Evolutionary conservation across 2,329 filamentous ascomycete species (phyloP).

Genomic region (Monosporascus sp.): DNA sequence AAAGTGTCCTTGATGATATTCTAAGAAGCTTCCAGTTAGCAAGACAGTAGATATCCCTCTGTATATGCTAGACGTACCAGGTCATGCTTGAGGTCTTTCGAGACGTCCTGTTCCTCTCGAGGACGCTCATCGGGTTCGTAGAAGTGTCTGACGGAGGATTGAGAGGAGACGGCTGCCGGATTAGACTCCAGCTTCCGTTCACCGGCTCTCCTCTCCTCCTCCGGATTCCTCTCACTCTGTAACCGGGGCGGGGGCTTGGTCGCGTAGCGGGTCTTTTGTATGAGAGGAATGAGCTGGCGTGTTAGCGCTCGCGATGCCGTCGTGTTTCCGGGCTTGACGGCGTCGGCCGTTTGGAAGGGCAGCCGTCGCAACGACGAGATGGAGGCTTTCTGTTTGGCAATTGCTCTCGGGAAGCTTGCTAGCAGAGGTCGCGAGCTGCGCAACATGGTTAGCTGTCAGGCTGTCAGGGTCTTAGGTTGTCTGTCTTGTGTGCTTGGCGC

Average conservation of each 20-base stretch:
- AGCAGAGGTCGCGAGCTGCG: slow-evolving; percentile 20
- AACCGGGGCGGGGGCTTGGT: slow-evolving; percentile 21
- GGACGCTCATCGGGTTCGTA: slow-evolving; percentile 31
- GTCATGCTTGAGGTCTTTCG: slow-evolving; percentile 38
- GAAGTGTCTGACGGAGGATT: slow-evolving; percentile 51
- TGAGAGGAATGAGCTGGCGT: slow-evolving; percentile 5
- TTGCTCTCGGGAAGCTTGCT: slow-evolving; percentile 14
- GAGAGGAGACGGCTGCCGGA: slow-evolving; percentile 56
- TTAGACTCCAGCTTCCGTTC: slow-evolving; percentile 52
- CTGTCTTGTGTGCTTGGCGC: neutral
- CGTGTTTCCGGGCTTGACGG: neutral
- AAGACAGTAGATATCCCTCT: neutral
- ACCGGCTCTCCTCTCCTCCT: slow-evolving; percentile 51
- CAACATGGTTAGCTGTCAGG: slow-evolving; percentile 19
- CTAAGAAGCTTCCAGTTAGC: slow-evolving; percentile 31
- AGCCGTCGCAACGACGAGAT: slow-evolving; percentile 5
- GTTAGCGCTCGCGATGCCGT: slow-evolving; percentile 1
- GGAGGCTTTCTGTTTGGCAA: slow-evolving; percentile 6
- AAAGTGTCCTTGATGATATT: slow-evolving; percentile 66
- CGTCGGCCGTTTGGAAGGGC: neutral
- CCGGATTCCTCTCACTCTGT: slow-evolving; percentile 41
- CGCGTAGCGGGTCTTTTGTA: slow-evolving; percentile 21
- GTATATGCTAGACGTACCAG: slow-evolving; percentile 45
- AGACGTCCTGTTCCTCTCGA: slow-evolving; percentile 22
- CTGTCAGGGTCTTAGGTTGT: neutral